phyloP scores from a whole-genome alignment of 495 filamentous ascomycete genomes.

The Penicillium psychrofluorescens region DNA sequence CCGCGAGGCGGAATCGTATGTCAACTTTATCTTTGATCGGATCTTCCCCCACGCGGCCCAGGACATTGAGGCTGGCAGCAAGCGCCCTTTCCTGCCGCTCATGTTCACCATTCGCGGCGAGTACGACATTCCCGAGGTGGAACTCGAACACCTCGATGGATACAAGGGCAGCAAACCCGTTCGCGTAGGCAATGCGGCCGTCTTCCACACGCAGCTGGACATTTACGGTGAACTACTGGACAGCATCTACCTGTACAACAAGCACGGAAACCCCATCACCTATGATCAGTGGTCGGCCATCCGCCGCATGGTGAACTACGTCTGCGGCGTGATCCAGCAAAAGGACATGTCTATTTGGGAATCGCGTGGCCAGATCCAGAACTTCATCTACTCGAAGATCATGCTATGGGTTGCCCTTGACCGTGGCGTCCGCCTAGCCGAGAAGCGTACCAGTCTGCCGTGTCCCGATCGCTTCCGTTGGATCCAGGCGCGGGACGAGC shows the following conservation, averaged over 20 bases:
- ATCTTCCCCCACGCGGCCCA: constrained; percentile 38
- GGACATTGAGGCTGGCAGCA: constrained; percentile 31
- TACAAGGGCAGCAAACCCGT: constrained; percentile 62
- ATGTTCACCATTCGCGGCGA: constrained; percentile 72
- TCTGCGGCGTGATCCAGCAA: constrained; percentile 38
- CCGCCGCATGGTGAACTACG: constrained; percentile 49
- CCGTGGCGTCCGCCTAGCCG: constrained; percentile 59
- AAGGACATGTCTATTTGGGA: constrained; percentile 79
- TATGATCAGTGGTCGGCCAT: constrained; percentile 64
- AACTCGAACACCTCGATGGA: constrained; percentile 58
- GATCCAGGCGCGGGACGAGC: constrained; percentile 51
- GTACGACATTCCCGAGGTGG: constrained; percentile 61
- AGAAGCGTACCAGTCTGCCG: constrained; percentile 58
- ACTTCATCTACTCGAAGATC: constrained; percentile 67
- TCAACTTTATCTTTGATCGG: constrained; percentile 64
- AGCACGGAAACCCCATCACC: constrained; percentile 64
- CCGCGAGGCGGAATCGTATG: constrained; percentile 67
- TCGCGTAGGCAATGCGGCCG: constrained; percentile 67
- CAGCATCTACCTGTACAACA: constrained; percentile 69
- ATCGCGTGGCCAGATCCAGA: constrained; percentile 61
- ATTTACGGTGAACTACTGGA: constrained; percentile 75
- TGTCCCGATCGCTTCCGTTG: constrained; percentile 59
- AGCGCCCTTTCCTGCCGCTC: constrained; percentile 51
- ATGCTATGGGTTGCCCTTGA: constrained; percentile 75
- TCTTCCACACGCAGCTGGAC: constrained; percentile 66